Percentiles rank a stretch among this genome's conserved stretches.
Evolutionary conservation across 306 rosid species (phyloP).

Genomic region (Prunus mongolica): DNA sequence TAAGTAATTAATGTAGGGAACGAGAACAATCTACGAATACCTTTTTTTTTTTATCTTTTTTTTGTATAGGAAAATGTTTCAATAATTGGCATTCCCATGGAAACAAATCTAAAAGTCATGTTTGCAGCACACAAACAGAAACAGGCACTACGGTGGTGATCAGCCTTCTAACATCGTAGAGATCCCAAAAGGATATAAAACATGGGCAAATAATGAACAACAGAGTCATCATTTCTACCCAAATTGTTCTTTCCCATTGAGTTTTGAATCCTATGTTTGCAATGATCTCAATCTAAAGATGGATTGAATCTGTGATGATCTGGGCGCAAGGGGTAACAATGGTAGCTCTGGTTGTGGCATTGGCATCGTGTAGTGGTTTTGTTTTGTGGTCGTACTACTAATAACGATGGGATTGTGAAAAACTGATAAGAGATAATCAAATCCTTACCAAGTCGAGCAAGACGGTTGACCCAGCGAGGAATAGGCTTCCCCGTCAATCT

Average conservation of each 20-base stretch:
- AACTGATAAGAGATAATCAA: background rate
- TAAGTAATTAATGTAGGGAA: background rate
- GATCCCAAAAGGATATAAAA: background rate
- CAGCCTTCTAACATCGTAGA: background rate
- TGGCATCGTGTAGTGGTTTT: background rate
- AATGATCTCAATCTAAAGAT: background rate
- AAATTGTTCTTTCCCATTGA: background rate
- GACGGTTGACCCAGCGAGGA: slow-evolving; percentile 96
- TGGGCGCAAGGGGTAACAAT: background rate
- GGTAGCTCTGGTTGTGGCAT: background rate
- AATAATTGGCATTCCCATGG: background rate
- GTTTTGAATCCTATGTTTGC: background rate
- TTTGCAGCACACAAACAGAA: too few relatives aligned
- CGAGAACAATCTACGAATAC: background rate
- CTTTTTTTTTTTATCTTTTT: background rate
- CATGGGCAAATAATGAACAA: background rate
- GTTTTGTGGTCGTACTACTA: background rate
- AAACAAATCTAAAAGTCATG: too few relatives aligned
- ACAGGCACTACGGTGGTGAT: too few relatives aligned
- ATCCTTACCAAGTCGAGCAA: slow-evolving; percentile 82
- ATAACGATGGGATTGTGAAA: background rate
- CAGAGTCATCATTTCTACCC: background rate
- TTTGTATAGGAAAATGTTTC: background rate
- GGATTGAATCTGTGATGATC: background rate
- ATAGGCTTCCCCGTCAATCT: slow-evolving; percentile 64